Evolutionary conservation across 331 rosid species (phyloP).

Genomic region (Saraca asoca): DNA sequence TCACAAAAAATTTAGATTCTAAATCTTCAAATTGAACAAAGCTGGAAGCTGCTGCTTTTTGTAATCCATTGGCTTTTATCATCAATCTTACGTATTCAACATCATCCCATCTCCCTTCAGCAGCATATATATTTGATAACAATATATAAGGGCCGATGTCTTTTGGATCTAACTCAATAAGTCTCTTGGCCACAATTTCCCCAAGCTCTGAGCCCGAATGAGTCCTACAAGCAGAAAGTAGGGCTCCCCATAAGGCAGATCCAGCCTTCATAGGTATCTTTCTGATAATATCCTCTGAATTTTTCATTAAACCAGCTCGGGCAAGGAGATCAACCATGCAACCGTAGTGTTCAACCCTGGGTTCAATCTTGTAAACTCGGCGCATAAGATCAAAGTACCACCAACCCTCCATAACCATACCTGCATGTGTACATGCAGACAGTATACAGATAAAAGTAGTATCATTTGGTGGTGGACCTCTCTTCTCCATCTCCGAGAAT

Average conservation of each 20-base stretch:
- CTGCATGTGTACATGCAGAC: slow-evolving; percentile 64
- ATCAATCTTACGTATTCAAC: slow-evolving; percentile 58
- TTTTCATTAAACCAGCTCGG: slow-evolving; percentile 59
- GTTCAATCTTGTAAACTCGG: slow-evolving; percentile 62
- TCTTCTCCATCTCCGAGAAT: slow-evolving; percentile 58
- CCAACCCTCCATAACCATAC: slow-evolving; percentile 77
- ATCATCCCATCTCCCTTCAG: slow-evolving; percentile 68
- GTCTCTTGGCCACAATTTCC: slow-evolving; percentile 59
- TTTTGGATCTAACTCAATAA: slow-evolving; percentile 58
- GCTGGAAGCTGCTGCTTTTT: slow-evolving; percentile 52
- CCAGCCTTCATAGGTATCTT: slow-evolving; percentile 53
- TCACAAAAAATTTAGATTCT: slow-evolving; percentile 33
- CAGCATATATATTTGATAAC: slow-evolving; percentile 61
- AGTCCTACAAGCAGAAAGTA: slow-evolving; percentile 66
- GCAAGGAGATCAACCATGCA: slow-evolving; percentile 77
- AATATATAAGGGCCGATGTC: slow-evolving; percentile 63
- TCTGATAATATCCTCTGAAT: slow-evolving; percentile 53
- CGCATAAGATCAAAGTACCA: slow-evolving; percentile 61
- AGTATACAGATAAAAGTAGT: slow-evolving; percentile 59
- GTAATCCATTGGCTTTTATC: slow-evolving; percentile 56
- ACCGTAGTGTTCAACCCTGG: slow-evolving; percentile 69
- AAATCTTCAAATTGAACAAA: slow-evolving; percentile 49
- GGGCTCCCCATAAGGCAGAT: slow-evolving; percentile 66
- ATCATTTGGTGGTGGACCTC: slow-evolving; percentile 51
- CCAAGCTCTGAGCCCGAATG: slow-evolving; percentile 54